These are phyloP conservation scores for Phytophthora vignae DNA, from an alignment of 352 stramenopile genomes.

Conservation along the genomic window DNA sequence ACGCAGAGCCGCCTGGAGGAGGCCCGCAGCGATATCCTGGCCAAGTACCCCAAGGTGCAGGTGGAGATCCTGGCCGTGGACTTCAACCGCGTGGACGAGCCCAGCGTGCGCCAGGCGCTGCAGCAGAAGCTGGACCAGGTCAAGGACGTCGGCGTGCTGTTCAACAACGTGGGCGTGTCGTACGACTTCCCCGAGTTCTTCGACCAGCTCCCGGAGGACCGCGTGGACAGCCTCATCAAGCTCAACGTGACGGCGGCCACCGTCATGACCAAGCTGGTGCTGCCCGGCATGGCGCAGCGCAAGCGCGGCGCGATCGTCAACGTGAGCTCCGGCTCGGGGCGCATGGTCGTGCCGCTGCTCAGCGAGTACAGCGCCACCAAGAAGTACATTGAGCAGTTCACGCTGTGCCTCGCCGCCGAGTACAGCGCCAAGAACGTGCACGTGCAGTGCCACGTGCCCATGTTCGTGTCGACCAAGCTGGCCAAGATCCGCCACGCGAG, in stretches of 20 bases:
- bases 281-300: conserved; percentile 94
- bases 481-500: conserved; percentile 97
- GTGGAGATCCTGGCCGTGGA: conserved; percentile 93
- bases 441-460: conserved; percentile 98
- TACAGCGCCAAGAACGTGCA: conserved; percentile 94
- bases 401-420: conserved; percentile 95
- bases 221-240: conserved; percentile 93
- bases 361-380: conserved; percentile 98
- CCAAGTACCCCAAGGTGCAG: conserved; percentile 91
- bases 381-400: conserved; percentile 98
- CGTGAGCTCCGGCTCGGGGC: conserved; percentile 96
- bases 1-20: conserved; percentile 97
- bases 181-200: conserved; percentile 99
- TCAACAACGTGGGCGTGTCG: conserved; percentile 99
- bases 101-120: conserved; percentile 63
- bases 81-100: conserved; percentile 93
- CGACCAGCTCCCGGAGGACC: conserved; percentile 95
- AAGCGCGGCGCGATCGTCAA: conserved; percentile 98
- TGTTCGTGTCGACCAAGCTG: conserved; percentile 99
- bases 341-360: conserved; percentile 96
- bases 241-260: conserved; percentile 82
- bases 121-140: conserved; percentile 66
- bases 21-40: conserved; percentile 94
- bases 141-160: conserved; percentile 96
- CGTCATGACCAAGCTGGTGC: conserved; percentile 88